phyloP scores from a whole-genome alignment of 1,284 basidiomycete genomes.

The Pholiota adiposa region DNA sequence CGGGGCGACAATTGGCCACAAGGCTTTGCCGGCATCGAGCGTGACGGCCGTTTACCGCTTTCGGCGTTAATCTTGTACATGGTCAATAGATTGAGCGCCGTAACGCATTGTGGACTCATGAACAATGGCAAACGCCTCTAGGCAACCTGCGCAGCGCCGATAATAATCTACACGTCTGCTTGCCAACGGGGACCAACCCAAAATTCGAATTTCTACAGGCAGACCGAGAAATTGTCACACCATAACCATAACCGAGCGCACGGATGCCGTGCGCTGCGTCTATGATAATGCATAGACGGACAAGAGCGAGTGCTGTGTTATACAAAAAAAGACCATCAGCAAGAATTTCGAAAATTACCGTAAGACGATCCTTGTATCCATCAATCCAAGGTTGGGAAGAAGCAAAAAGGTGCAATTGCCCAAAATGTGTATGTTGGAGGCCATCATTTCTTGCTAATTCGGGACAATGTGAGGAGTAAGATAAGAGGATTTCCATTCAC shows the following conservation, averaged over 20 bases:
- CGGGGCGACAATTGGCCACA: neutral
- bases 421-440: conserved; percentile 8
- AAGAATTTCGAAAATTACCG: neutral
- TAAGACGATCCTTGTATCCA: too few relatives aligned
- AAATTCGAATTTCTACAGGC: neutral
- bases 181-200: neutral
- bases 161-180: neutral
- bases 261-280: too few relatives aligned
- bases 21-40: neutral
- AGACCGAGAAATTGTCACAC: neutral
- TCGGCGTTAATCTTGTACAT: neutral
- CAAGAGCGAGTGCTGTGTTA: neutral
- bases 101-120: neutral
- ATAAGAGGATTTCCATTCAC: too few relatives aligned
- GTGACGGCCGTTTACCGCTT: conserved; percentile 1
- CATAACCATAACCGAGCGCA: neutral
- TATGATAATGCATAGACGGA: too few relatives aligned
- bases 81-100: neutral
- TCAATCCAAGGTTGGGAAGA: neutral
- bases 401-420: neutral
- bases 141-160: neutral
- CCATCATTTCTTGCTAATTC: too few relatives aligned
- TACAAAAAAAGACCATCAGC: neutral
- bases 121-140: neutral
- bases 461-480: too few relatives aligned